phyloP scores from a whole-genome alignment of 129 eudicot genomes.

The Silybum marianum region DNA sequence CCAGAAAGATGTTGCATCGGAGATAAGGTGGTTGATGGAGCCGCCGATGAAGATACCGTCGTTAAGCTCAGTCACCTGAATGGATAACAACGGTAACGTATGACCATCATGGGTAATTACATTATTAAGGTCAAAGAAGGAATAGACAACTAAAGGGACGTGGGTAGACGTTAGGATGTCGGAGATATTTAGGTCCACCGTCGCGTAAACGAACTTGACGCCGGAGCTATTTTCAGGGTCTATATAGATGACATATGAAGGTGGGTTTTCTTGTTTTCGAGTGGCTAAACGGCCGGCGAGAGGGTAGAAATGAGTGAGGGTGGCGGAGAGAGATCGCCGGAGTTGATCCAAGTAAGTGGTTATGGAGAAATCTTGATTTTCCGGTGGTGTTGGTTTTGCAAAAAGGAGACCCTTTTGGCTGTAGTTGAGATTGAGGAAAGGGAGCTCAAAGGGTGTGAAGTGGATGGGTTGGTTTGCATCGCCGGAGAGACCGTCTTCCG shows the following conservation, averaged over 20 bases:
- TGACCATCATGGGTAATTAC: conserved; percentile 57
- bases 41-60: conserved; percentile 44
- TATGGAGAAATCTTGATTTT: conserved; percentile 21
- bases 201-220: conserved; percentile 45
- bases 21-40: conserved; percentile 46
- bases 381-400: conserved; percentile 23
- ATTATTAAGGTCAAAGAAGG: conserved; percentile 46
- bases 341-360: conserved; percentile 31
- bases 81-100: conserved; percentile 23
- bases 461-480: conserved; percentile 42
- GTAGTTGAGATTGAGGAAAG: conserved; percentile 31
- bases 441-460: conserved; percentile 50
- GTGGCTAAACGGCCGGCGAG: conserved; percentile 49
- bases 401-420: conserved; percentile 59
- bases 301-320: conserved; percentile 50
- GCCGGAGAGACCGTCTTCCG: neutral
- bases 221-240: conserved; percentile 41
- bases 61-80: conserved; percentile 39
- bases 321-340: conserved; percentile 40
- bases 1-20: conserved; percentile 62
- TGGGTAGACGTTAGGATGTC: conserved; percentile 38
- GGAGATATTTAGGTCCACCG: conserved; percentile 13
- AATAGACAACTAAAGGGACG: conserved; percentile 35
- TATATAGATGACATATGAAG: conserved; percentile 28
- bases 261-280: conserved; percentile 33